These are phyloP conservation scores for Ascodesmis nigricans DNA, from an alignment of 495 filamentous ascomycete species.

Conservation along the genomic window DNA sequence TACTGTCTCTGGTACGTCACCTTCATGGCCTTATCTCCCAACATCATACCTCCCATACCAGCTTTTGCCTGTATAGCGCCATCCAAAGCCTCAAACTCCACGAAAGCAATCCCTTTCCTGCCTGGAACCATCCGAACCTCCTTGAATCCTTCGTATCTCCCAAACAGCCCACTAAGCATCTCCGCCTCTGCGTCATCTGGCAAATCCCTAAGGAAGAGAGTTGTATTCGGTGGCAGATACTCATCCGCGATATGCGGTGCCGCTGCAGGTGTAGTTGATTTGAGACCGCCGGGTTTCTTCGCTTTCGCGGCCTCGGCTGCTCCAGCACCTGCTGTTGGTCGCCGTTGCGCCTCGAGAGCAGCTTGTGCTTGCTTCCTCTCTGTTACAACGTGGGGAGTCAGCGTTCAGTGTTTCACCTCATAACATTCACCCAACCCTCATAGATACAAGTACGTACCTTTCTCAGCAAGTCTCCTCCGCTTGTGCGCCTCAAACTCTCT, in stretches of 20 bases:
- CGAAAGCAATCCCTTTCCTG: conserved; percentile 76
- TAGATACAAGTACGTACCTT: conserved; percentile 36
- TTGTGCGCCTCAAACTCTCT: conserved; percentile 69
- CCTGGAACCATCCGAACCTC: conserved; percentile 79
- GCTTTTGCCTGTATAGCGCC: conserved; percentile 91
- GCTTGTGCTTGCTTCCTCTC: conserved; percentile 83
- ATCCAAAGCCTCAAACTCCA: conserved; percentile 79
- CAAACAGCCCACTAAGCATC: conserved; percentile 56
- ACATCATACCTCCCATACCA: conserved; percentile 68
- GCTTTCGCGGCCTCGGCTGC: conserved; percentile 25
- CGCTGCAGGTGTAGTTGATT: conserved; percentile 40
- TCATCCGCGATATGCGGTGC: conserved; percentile 78
- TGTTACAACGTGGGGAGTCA: conserved; percentile 22
- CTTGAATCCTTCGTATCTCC: conserved; percentile 78
- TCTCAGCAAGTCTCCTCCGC: conserved; percentile 65
- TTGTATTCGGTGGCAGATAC: conserved; percentile 92
- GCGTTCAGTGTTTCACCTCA: conserved; percentile 1
- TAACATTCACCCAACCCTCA: not conserved
- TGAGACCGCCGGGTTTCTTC: conserved; percentile 55
- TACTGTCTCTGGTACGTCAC: conserved; percentile 87
- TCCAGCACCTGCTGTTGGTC: conserved; percentile 32
- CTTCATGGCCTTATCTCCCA: conserved; percentile 48
- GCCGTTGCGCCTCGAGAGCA: conserved; percentile 56
- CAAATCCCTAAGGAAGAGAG: conserved; percentile 83
- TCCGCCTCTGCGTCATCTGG: conserved; percentile 73